Percentiles rank a stretch among this genome's conserved stretches.
phyloP scores from a whole-genome alignment of 495 filamentous ascomycete species.

The Xylaria flabelliformis region DNA sequence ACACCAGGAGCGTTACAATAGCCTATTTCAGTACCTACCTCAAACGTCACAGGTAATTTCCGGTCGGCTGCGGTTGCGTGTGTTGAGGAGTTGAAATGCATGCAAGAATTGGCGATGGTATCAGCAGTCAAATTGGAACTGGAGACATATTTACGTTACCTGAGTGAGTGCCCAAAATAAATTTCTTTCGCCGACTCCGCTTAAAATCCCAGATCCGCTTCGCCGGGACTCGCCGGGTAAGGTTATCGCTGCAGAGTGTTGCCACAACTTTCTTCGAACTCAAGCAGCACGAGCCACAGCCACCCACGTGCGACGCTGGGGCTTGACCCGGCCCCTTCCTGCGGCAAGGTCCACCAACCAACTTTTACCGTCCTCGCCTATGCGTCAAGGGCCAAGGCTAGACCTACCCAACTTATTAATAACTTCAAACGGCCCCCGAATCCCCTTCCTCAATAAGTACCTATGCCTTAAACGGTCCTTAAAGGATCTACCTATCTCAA shows the following conservation, averaged over 20 bases:
- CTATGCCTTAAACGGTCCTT: conserved; percentile 1
- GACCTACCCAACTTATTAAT: conserved; percentile 25
- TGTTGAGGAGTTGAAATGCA: neutral
- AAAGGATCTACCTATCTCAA: conserved; percentile 22
- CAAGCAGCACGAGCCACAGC: conserved; percentile 18
- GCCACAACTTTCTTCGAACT: neutral
- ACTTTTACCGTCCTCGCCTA: conserved; percentile 1
- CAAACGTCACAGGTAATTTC: conserved; percentile 11
- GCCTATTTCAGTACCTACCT: neutral
- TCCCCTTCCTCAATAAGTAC: conserved; percentile 14
- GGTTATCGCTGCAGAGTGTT: too few species aligned
- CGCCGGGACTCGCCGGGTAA: neutral
- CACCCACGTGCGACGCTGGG: conserved; percentile 8
- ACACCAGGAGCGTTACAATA: neutral
- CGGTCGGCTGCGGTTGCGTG: neutral
- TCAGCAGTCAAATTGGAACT: neutral
- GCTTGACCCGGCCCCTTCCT: neutral
- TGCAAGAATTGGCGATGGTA: neutral
- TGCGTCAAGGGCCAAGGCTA: neutral
- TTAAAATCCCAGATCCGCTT: conserved; percentile 6
- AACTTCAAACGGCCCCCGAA: conserved; percentile 29
- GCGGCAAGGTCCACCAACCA: neutral
- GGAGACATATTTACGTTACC: neutral
- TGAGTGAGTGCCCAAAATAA: conserved; percentile 10
- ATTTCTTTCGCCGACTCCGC: conserved; percentile 15